Evolutionary conservation across 495 filamentous ascomycete species (phyloP).

Genomic region (Aspergillus panamensis): DNA sequence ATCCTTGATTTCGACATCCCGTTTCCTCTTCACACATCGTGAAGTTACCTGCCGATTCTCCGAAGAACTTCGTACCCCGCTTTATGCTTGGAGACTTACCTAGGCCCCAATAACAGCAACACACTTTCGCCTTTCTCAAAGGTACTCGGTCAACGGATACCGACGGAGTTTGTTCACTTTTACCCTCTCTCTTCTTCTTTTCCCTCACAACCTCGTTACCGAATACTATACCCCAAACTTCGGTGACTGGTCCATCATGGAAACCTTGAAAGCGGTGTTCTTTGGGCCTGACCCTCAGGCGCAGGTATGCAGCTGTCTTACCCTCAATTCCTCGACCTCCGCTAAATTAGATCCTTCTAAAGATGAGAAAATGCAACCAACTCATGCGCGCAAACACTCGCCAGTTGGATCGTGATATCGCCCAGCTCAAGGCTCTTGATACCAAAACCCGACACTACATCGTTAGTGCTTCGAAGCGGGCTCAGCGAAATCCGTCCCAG

Average conservation of each 20-base stretch:
- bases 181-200: background rate
- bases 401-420: slow-evolving; percentile 92
- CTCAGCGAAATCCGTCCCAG: slow-evolving; percentile 69
- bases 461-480: slow-evolving; percentile 71
- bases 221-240: background rate
- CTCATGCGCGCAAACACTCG: slow-evolving; percentile 88
- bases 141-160: background rate
- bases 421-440: slow-evolving; percentile 68
- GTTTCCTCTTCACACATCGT: background rate
- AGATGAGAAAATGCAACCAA: slow-evolving; percentile 95
- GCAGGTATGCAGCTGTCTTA: slow-evolving; percentile 56
- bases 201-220: background rate
- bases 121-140: no score
- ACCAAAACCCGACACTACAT: slow-evolving; percentile 83
- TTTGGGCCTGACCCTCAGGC: slow-evolving; percentile 88
- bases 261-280: slow-evolving; percentile 81
- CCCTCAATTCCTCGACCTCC: background rate
- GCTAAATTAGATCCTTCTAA: slow-evolving; percentile 9
- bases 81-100: background rate
- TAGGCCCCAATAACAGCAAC: no score
- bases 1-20: background rate
- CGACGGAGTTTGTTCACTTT: background rate
- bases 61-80: background rate
- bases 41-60: background rate
- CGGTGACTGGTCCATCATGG: slow-evolving; percentile 54